A percentile compares a stretch with the other conserved stretches of the same genome.
Conservation (phyloP, 2,329 filamentous ascomycete species). For the Xylariaceae sp. region DNA sequence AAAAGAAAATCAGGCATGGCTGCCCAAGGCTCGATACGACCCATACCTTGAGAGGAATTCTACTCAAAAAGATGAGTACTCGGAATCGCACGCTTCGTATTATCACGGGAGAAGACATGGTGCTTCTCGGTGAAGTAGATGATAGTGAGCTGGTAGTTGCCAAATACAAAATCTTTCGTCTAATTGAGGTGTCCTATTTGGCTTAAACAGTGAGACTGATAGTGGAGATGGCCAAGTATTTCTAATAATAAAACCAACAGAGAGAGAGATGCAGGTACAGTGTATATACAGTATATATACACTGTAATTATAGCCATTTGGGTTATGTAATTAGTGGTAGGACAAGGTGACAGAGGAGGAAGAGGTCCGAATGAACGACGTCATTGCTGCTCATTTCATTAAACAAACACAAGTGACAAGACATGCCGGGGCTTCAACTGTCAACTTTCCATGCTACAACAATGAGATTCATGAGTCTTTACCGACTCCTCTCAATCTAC, state of each 20-base stretch:
- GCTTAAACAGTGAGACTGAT: background rate
- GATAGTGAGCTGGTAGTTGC: constrained; percentile 25
- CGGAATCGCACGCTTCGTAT: constrained; percentile 3
- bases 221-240: too few relatives aligned
- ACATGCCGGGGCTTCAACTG: background rate
- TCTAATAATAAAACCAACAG: background rate
- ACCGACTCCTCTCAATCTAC: background rate
- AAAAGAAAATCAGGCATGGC: constrained; percentile 8
- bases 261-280: background rate
- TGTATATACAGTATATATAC: background rate
- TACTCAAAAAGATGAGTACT: constrained; percentile 9
- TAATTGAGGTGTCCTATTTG: background rate
- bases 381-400: constrained; percentile 12
- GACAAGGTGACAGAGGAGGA: too few relatives aligned
- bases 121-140: constrained; percentile 21
- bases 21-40: background rate
- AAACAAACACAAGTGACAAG: too few relatives aligned
- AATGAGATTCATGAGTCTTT: background rate
- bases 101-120: constrained; percentile 15
- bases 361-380: constrained; percentile 19
- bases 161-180: constrained; percentile 13
- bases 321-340: too few relatives aligned
- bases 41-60: constrained; percentile 11
- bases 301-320: background rate
- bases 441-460: background rate